phyloP scores from a whole-genome alignment of 2,329 filamentous ascomycete genomes.

The Elsinoe ampelina region DNA sequence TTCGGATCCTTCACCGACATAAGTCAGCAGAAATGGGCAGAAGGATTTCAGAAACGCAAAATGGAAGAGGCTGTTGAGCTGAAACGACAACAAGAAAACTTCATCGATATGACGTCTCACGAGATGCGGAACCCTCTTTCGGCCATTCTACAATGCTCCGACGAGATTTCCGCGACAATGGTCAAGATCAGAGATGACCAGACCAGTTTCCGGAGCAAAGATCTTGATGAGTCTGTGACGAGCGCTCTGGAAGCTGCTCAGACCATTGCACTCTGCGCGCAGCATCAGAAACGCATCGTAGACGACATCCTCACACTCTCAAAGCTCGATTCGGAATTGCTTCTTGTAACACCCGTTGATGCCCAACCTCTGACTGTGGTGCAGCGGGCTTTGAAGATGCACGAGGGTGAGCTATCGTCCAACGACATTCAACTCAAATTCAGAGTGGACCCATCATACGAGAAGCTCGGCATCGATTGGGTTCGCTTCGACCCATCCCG shows the following conservation, averaged over 20 bases:
- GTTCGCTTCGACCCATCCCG: slow-evolving; percentile 65
- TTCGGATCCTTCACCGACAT: slow-evolving; percentile 81
- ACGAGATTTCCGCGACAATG: slow-evolving; percentile 55
- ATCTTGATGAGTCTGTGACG: slow-evolving; percentile 40
- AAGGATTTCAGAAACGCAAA: slow-evolving; percentile 66
- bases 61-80: slow-evolving; percentile 74
- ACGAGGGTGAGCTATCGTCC: slow-evolving; percentile 63
- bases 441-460: slow-evolving; percentile 53
- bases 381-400: slow-evolving; percentile 63
- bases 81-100: slow-evolving; percentile 72
- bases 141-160: slow-evolving; percentile 65
- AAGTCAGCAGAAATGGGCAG: slow-evolving; percentile 74
- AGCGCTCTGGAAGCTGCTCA: slow-evolving; percentile 64
- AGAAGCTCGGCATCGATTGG: slow-evolving; percentile 51
- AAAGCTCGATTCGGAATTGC: slow-evolving; percentile 65
- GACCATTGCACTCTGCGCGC: slow-evolving; percentile 67
- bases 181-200: slow-evolving; percentile 38
- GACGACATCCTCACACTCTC: slow-evolving; percentile 65
- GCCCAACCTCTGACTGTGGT: slow-evolving; percentile 59
- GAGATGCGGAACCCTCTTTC: slow-evolving; percentile 66
- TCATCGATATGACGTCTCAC: slow-evolving; percentile 69
- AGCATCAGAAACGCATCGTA: slow-evolving; percentile 73
- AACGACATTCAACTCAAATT: slow-evolving; percentile 59
- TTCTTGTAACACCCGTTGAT: slow-evolving; percentile 62
- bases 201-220: slow-evolving; percentile 28